phyloP scores from a whole-genome alignment of 768 basidiomycete genomes.

The Pulveroboletus frians region DNA sequence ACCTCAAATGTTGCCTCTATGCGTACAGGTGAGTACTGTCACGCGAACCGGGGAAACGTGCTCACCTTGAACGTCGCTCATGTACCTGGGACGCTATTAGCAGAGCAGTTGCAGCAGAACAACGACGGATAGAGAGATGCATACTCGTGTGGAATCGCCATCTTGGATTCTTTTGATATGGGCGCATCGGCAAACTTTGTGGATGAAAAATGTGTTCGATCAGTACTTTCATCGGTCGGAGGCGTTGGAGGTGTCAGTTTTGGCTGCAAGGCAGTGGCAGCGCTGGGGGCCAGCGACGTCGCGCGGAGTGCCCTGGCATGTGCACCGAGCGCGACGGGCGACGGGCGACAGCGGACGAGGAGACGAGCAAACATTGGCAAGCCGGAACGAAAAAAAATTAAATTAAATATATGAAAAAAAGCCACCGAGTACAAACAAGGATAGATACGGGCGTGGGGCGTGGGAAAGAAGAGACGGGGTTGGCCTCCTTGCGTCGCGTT shows the following conservation, averaged over 20 bases:
- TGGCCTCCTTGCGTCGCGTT: constrained; percentile 26
- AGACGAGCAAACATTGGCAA: constrained; percentile 24
- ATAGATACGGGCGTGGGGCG: constrained; percentile 15
- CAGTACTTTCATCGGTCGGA: constrained; percentile 14
- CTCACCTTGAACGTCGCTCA: constrained; percentile 47
- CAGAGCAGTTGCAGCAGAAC: constrained; percentile 1
- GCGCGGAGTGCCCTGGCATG: constrained; percentile 12
- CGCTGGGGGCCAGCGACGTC: constrained; percentile 8
- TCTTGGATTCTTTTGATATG: constrained; percentile 39
- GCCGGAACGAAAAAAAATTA: neutral
- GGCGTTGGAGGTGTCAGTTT: neutral
- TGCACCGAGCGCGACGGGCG: constrained; percentile 7
- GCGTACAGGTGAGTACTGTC: neutral
- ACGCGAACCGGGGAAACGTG: neutral
- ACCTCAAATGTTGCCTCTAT: constrained; percentile 41
- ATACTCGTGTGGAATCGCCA: constrained; percentile 41
- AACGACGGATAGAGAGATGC: constrained; percentile 12
- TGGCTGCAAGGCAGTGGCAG: constrained; percentile 12
- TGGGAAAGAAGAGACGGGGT: constrained; percentile 19
- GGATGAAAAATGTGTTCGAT: constrained; percentile 26
- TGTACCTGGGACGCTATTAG: constrained; percentile 30
- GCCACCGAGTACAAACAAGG: constrained; percentile 19
- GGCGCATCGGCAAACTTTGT: constrained; percentile 26
- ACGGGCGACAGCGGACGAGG: constrained; percentile 20
- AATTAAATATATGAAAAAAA: neutral